Evolutionary conservation across 78 protist genomes (phyloP).

Genomic region (Dictyostelium firmibasis): DNA sequence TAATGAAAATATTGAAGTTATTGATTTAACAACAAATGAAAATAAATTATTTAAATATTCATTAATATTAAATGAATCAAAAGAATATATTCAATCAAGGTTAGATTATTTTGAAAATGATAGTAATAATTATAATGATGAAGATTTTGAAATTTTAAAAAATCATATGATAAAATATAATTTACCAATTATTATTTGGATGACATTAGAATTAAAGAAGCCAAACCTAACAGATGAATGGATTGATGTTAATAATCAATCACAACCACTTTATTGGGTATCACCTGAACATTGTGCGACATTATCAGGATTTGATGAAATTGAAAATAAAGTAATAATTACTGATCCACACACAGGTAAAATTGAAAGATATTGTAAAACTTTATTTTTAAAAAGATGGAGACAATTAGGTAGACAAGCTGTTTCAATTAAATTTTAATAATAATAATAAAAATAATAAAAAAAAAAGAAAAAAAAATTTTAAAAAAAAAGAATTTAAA

Average conservation of each 20-base stretch:
- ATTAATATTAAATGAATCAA: neutral
- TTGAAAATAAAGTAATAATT: neutral
- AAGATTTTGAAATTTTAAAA: neutral
- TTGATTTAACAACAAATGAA: neutral
- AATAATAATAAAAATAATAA: neutral
- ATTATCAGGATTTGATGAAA: slow-evolving; percentile 23
- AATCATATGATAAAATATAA: slow-evolving; percentile 5
- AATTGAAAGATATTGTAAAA: slow-evolving; percentile 23
- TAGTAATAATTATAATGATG: neutral
- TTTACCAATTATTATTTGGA: slow-evolving; percentile 59
- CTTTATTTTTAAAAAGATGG: slow-evolving; percentile 63
- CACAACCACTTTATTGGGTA: slow-evolving; percentile 30
- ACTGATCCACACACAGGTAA: slow-evolving; percentile 75
- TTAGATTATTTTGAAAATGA: slow-evolving; percentile 36
- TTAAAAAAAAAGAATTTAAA: neutral
- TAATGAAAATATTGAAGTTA: neutral
- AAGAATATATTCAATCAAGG: slow-evolving; percentile 12
- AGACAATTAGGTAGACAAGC: slow-evolving; percentile 78
- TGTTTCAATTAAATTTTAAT: neutral
- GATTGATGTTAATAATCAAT: neutral
- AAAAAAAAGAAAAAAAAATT: neutral
- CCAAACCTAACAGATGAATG: slow-evolving; percentile 55
- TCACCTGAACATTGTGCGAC: slow-evolving; percentile 71
- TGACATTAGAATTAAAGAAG: slow-evolving; percentile 54
- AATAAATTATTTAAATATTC: neutral